Conservation (phyloP, 169 alveolate genomes). For the Neospora caninum region DNA sequence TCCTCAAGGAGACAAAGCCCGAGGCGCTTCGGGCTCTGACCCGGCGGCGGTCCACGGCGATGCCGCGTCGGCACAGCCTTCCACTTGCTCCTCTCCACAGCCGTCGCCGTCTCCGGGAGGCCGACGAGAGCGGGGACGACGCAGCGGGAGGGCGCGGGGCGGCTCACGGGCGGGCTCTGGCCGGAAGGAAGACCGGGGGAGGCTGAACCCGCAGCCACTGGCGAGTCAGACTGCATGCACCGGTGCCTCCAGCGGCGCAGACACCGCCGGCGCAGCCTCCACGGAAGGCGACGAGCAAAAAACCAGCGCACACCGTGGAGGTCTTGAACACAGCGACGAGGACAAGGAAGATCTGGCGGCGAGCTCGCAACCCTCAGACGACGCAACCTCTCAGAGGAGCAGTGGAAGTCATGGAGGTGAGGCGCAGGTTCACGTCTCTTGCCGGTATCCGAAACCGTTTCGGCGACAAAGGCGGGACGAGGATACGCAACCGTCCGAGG, state of each 20-base stretch:
- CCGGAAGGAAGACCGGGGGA: background rate
- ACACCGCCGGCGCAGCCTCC: background rate
- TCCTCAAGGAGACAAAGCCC: background rate
- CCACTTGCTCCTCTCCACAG: background rate
- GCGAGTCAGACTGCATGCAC: background rate
- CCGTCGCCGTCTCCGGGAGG: background rate
- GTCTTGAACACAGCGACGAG: background rate
- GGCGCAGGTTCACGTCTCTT: too few relatives aligned
- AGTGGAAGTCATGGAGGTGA: background rate
- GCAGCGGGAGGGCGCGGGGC: background rate
- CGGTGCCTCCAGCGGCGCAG: background rate
- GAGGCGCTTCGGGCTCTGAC: background rate
- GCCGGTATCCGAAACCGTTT: too few relatives aligned
- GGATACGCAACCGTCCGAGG: too few relatives aligned
- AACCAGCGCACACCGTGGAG: background rate
- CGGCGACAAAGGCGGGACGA: too few relatives aligned
- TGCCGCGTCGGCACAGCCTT: background rate
- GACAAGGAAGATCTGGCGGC: background rate
- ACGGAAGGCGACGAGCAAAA: background rate
- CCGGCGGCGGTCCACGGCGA: too few relatives aligned
- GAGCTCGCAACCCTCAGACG: background rate
- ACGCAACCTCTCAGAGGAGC: background rate
- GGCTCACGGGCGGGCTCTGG: background rate
- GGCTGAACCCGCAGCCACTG: background rate
- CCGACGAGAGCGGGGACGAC: background rate